phyloP scores from a whole-genome alignment of 805 yeast genomes.

The Clavispora phyllophila region DNA sequence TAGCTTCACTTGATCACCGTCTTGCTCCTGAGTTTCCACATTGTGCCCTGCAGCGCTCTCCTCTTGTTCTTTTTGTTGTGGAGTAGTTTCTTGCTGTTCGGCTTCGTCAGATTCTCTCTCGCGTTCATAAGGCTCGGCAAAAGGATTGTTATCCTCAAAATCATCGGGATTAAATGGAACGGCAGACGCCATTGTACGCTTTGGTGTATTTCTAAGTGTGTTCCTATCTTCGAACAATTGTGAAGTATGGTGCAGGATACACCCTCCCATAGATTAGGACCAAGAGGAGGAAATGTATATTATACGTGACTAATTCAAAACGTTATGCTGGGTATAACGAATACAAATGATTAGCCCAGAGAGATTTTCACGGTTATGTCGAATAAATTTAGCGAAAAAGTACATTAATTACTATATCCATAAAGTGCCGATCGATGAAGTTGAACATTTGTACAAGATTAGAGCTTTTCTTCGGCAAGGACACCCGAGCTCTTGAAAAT shows the following conservation, averaged over 20 bases:
- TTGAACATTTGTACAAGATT: background rate
- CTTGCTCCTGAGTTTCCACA: background rate
- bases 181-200: slow-evolving; percentile 33
- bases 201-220: background rate
- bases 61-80: slow-evolving; percentile 15
- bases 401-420: background rate
- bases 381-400: too few relatives aligned
- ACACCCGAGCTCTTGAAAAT: slow-evolving; percentile 44
- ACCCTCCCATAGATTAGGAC: background rate
- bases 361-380: too few relatives aligned
- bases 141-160: slow-evolving; percentile 41
- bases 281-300: too few relatives aligned
- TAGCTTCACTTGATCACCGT: slow-evolving; percentile 11
- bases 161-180: slow-evolving; percentile 45
- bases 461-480: slow-evolving; percentile 16
- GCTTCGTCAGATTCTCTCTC: slow-evolving; percentile 1
- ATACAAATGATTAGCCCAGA: too few relatives aligned
- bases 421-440: background rate
- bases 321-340: too few relatives aligned
- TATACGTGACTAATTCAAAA: too few relatives aligned
- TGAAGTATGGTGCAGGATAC: background rate
- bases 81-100: slow-evolving; percentile 2
- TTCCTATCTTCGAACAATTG: background rate
- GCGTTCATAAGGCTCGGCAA: slow-evolving; percentile 28
- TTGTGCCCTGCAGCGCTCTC: background rate